Percentiles rank a stretch among this genome's conserved stretches.
Evolutionary conservation across 768 basidiomycete genomes (phyloP).

Genomic region (Gymnopilus dilepis): DNA sequence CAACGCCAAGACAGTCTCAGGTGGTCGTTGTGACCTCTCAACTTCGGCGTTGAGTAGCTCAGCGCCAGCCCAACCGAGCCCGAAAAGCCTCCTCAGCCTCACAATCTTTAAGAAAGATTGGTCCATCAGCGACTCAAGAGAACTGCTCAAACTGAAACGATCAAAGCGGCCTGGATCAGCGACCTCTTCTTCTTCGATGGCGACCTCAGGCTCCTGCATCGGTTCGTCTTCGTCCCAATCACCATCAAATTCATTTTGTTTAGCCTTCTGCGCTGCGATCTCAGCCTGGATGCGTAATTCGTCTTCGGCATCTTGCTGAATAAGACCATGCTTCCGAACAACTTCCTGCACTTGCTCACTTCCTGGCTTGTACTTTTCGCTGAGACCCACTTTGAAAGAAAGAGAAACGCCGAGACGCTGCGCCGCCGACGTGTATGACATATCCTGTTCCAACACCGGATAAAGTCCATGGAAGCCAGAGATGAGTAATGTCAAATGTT

Average conservation of each 20-base stretch:
- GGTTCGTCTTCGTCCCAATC: constrained; percentile 31
- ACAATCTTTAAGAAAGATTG: constrained; percentile 60
- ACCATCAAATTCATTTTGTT: constrained; percentile 32
- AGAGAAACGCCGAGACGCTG: constrained; percentile 40
- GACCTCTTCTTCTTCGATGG: constrained; percentile 36
- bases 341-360: constrained; percentile 52
- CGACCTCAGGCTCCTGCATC: constrained; percentile 18
- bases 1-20: constrained; percentile 42
- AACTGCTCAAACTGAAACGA: constrained; percentile 65
- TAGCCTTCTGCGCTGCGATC: constrained; percentile 35
- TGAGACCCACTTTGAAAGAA: constrained; percentile 68
- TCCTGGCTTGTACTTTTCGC: constrained; percentile 62
- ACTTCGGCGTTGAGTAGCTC: constrained; percentile 55
- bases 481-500: constrained; percentile 69
- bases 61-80: constrained; percentile 72
- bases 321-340: constrained; percentile 54
- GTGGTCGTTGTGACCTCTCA: constrained; percentile 48
- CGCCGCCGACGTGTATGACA: constrained; percentile 41
- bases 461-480: constrained; percentile 58
- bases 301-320: constrained; percentile 49
- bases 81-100: constrained; percentile 53
- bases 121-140: constrained; percentile 66
- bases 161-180: constrained; percentile 53
- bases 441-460: constrained; percentile 54
- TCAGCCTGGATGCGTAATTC: constrained; percentile 40